Evolutionary conservation across 495 filamentous ascomycete species (phyloP).

Genomic region (Penicillium antarcticum): DNA sequence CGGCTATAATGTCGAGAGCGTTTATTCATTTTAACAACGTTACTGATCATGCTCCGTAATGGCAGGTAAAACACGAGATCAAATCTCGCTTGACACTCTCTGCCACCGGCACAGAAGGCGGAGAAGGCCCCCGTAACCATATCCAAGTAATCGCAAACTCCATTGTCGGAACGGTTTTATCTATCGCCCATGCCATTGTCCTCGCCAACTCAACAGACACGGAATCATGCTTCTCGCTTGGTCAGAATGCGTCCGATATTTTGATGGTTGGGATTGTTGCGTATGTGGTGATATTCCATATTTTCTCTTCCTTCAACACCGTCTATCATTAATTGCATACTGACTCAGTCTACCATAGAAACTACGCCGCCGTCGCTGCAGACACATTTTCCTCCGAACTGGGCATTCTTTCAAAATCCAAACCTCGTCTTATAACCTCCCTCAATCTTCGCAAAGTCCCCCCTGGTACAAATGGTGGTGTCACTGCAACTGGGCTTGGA

Average conservation of each 20-base stretch:
- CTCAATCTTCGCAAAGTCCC: conserved; percentile 72
- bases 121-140: conserved; percentile 78
- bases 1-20: too few relatives aligned
- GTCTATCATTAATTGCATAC: background rate
- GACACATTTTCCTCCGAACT: conserved; percentile 96
- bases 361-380: conserved; percentile 88
- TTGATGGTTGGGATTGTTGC: conserved; percentile 56
- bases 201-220: conserved; percentile 30
- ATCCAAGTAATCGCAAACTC: conserved; percentile 92
- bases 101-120: conserved; percentile 64
- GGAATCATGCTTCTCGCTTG: conserved; percentile 35
- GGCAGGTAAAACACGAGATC: conserved; percentile 77
- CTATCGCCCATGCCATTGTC: conserved; percentile 66
- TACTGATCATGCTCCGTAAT: background rate
- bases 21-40: background rate
- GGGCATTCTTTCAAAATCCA: conserved; percentile 75
- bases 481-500: conserved; percentile 66
- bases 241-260: conserved; percentile 40
- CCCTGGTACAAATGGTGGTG: conserved; percentile 87
- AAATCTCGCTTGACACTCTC: conserved; percentile 79
- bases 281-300: conserved; percentile 29
- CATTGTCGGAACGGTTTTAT: conserved; percentile 68
- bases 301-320: background rate
- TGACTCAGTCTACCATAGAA: conserved; percentile 27
- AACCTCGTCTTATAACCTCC: conserved; percentile 85